Conservation (phyloP, 345 rosid genomes). For the Brassica nigra region DNA sequence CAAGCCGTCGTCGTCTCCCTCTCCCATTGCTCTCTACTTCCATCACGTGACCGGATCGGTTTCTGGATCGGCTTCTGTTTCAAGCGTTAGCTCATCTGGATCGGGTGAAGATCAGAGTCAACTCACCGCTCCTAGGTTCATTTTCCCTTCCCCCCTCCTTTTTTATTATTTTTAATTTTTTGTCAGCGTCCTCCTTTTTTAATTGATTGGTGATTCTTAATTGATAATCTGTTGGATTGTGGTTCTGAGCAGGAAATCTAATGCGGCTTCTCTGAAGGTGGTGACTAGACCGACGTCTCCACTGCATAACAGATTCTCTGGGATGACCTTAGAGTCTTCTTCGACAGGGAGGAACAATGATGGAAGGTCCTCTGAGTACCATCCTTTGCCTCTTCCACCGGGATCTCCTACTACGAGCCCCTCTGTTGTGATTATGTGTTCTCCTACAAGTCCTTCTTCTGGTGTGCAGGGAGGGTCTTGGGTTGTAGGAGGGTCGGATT, state of each 20-base stretch:
- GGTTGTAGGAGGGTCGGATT: constrained; percentile 44
- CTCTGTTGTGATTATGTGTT: constrained; percentile 73
- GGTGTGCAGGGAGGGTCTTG: constrained; percentile 50
- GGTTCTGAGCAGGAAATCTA: constrained; percentile 35
- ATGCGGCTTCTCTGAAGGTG: constrained; percentile 52
- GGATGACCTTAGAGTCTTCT: constrained; percentile 67
- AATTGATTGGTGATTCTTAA: no score
- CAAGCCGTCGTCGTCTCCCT: constrained; percentile 44
- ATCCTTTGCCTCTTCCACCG: constrained; percentile 92
- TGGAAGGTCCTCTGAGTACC: constrained; percentile 64
- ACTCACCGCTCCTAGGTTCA: constrained; percentile 56
- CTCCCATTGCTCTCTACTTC: constrained; percentile 51
- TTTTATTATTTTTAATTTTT: no score
- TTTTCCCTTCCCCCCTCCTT: background rate
- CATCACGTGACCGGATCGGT: constrained; percentile 46
- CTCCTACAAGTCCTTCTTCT: constrained; percentile 75
- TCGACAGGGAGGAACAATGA: constrained; percentile 63
- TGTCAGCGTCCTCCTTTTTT: background rate
- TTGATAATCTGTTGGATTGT: background rate
- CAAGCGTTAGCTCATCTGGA: constrained; percentile 84
- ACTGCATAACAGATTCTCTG: constrained; percentile 57
- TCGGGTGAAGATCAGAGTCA: constrained; percentile 75
- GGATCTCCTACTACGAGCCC: constrained; percentile 77
- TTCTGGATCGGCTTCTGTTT: constrained; percentile 69
- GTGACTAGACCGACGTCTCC: constrained; percentile 80